Evolutionary conservation across 2,329 filamentous ascomycete genomes (phyloP).

Genomic region (Penicillium psychrosexuale): DNA sequence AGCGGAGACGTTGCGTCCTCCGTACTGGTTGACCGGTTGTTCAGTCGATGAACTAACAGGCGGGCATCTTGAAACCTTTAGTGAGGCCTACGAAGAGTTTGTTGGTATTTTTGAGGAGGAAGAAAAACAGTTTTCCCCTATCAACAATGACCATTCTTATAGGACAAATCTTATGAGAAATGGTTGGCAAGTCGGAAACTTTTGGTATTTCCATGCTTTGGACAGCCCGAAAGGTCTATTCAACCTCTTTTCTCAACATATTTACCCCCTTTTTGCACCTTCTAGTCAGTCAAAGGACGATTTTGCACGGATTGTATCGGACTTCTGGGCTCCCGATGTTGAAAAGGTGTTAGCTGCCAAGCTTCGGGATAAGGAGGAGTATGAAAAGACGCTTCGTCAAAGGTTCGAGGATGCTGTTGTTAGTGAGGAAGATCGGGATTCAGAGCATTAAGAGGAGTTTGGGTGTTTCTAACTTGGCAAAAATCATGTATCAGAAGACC

Average conservation of each 20-base stretch:
- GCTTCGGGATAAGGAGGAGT: slow-evolving; percentile 18
- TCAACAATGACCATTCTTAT: background rate
- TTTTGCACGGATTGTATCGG: slow-evolving; percentile 12
- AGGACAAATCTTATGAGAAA: slow-evolving; percentile 21
- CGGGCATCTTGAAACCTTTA: slow-evolving; percentile 11
- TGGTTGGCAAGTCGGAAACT: slow-evolving; percentile 24
- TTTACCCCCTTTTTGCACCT: slow-evolving; percentile 19
- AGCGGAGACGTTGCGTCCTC: slow-evolving; percentile 22
- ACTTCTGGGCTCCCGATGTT: slow-evolving; percentile 16
- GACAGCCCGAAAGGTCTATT: slow-evolving; percentile 25
- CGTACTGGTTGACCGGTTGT: slow-evolving; percentile 25
- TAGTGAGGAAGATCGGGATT: background rate
- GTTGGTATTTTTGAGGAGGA: slow-evolving; percentile 21
- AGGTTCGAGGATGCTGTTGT: slow-evolving; percentile 11
- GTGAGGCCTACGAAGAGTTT: slow-evolving; percentile 15
- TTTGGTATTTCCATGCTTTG: slow-evolving; percentile 30
- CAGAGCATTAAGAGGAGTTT: no score
- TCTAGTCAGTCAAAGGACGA: slow-evolving; percentile 4
- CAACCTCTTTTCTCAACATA: slow-evolving; percentile 25
- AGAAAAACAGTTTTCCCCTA: slow-evolving; percentile 9
- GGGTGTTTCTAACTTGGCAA: background rate
- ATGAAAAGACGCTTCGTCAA: slow-evolving; percentile 13
- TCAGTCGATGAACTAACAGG: slow-evolving; percentile 10
- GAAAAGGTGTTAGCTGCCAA: slow-evolving; percentile 12
- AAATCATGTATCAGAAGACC: background rate